Percentiles rank a stretch among this genome's conserved stretches.
phyloP scores from a whole-genome alignment of 2,329 filamentous ascomycete genomes.

The Hyphodiscus sp. region DNA sequence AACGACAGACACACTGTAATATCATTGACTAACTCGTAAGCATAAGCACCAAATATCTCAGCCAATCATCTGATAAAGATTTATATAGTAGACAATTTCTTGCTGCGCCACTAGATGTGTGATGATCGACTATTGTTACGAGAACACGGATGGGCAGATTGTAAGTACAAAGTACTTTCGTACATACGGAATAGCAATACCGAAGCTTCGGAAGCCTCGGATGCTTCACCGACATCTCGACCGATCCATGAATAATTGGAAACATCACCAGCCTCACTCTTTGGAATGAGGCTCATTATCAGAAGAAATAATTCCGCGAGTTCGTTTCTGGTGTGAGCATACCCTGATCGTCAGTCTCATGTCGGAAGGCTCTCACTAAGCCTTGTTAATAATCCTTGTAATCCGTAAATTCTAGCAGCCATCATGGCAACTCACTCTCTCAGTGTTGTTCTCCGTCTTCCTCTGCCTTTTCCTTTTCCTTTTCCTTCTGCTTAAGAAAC shows the following conservation, averaged over 20 bases:
- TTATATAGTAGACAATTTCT: background rate
- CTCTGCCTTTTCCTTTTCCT: too few species aligned
- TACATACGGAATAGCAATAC: too few species aligned
- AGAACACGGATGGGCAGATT: background rate
- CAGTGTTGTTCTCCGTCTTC: too few species aligned
- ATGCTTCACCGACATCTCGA: background rate
- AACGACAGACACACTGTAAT: too few species aligned
- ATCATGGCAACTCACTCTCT: too few species aligned
- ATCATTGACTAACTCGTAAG: too few species aligned
- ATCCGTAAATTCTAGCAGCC: too few species aligned
- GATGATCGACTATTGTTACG: background rate
- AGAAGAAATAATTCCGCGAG: background rate
- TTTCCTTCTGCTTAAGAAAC: too few species aligned
- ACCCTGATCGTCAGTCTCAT: background rate
- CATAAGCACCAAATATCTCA: too few species aligned
- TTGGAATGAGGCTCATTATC: background rate
- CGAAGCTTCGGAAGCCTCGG: background rate
- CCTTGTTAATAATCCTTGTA: background rate
- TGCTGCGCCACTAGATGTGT: background rate
- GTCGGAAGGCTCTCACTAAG: background rate
- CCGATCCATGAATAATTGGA: background rate
- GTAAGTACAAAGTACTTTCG: too few species aligned
- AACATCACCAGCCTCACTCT: background rate
- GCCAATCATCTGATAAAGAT: too few species aligned
- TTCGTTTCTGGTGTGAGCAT: background rate